Evolutionary conservation across 345 rosid species (phyloP).

Genomic region (Linum trigynum): DNA sequence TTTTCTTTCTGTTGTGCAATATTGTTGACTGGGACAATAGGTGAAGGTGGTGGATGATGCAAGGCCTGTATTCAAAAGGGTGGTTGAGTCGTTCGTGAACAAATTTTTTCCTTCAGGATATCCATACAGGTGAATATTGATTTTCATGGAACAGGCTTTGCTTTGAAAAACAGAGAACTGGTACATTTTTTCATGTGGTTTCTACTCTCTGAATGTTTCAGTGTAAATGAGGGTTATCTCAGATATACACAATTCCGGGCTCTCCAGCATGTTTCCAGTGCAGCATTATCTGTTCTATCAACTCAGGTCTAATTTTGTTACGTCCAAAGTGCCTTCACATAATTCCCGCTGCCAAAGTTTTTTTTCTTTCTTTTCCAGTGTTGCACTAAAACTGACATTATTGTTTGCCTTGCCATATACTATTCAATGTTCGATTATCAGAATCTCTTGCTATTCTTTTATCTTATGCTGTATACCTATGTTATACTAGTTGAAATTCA

Average conservation of each 20-base stretch:
- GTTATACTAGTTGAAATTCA: background rate
- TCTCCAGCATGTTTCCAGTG: slow-evolving; percentile 76
- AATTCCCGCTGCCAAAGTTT: background rate
- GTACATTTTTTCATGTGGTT: background rate
- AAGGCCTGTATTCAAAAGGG: slow-evolving; percentile 44
- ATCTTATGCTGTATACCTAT: background rate
- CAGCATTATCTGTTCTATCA: slow-evolving; percentile 74
- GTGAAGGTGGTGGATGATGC: slow-evolving; percentile 64
- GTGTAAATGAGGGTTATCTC: slow-evolving; percentile 92
- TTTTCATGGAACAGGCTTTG: background rate
- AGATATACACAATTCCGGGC: slow-evolving; percentile 87
- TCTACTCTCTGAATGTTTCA: slow-evolving; percentile 21
- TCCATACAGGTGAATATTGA: slow-evolving; percentile 58
- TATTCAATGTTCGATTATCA: background rate
- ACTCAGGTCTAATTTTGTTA: slow-evolving; percentile 66
- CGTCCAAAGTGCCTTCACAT: slow-evolving; percentile 2
- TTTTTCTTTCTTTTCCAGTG: background rate
- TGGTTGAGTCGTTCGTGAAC: slow-evolving; percentile 65
- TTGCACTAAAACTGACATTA: background rate
- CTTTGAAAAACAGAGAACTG: background rate
- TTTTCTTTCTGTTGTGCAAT: background rate
- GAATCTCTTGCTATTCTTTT: background rate
- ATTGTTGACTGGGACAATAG: slow-evolving; percentile 22
- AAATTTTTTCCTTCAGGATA: slow-evolving; percentile 91
- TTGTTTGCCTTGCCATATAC: background rate